These are phyloP conservation scores for Lactarius psammicola DNA, from an alignment of 768 basidiomycete genomes.

Conservation along the genomic window DNA sequence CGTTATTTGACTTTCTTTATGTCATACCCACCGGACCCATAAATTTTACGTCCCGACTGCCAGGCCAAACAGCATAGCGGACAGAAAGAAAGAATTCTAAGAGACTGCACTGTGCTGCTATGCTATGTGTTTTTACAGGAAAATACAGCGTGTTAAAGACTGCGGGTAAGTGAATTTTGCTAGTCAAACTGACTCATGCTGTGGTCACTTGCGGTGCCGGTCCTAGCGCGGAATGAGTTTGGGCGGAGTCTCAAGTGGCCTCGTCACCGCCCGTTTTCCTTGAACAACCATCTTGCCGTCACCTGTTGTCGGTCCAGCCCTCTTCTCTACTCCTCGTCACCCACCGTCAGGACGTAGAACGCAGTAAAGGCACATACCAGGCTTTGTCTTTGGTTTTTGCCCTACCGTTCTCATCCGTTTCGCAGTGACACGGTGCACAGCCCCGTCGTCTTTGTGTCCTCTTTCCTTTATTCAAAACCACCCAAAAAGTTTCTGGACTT, in stretches of 20 bases:
- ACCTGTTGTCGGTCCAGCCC: conserved; percentile 13
- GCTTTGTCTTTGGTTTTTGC: conserved; percentile 3
- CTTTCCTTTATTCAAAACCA: conserved; percentile 18
- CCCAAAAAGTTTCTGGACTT: conserved; percentile 17
- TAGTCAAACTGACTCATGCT: conserved; percentile 11
- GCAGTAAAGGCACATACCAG: conserved; percentile 6
- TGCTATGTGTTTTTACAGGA: neutral
- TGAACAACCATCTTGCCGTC: conserved; percentile 28
- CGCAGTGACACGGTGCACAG: conserved; percentile 6
- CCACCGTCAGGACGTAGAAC: conserved; percentile 16
- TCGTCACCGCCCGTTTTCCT: conserved; percentile 22
- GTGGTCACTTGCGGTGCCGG: neutral
- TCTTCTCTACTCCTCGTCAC: conserved; percentile 6
- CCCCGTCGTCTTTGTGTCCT: conserved; percentile 12
- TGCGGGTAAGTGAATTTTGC: neutral
- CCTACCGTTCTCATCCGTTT: neutral
- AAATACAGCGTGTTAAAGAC: neutral
- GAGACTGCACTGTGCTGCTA: neutral
- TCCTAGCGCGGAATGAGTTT: conserved; percentile 15
- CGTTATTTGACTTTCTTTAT: neutral
- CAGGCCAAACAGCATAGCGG: neutral
- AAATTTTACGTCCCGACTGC: neutral
- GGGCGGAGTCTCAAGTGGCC: conserved; percentile 26
- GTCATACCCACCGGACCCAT: neutral
- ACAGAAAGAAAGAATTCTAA: neutral